Base-by-base conservation (phyloP, 768 basidiomycete species). In the Tulasnella sp. region DNA sequence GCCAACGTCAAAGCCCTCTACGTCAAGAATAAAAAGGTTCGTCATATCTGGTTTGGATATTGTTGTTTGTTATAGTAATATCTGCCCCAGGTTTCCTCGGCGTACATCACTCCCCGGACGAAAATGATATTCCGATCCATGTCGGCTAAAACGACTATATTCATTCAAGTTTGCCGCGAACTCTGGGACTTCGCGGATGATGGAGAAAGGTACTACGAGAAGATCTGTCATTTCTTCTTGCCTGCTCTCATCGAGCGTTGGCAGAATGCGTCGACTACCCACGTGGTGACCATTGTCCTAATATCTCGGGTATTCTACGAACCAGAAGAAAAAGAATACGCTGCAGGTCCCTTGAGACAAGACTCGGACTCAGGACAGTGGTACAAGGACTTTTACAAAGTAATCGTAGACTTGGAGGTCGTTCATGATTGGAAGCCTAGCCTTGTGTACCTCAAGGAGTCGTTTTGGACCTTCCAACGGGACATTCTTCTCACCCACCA, bases 181-280 rank as follows among this genome's bases (percentile, higher is more conserved):
- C 91, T 98, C 78, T 99, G 96, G 95, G 95, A 98, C 83, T 99
- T 99, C 84, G 91, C 96, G 34, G 96, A 95, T 48, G 98, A 99
- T 81, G 98, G 98, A 34, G 96, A 98, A 85, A 91, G 97, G 7
- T 96, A 93, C 86, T 93, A 95, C 84, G 98, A 99, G 85, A 99
- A 99, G 87, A 94, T 97, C n/a, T 93, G 97, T 2, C 96, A 98
- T 85, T 95, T 96, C 3, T 98, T 98, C 87, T 90, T 99, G 11
- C 96, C 97, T 0, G 90, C 93, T 20, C 89, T 99, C 4, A 96
- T 98, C 83, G 85, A 89, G 16, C 93, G 92, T 82, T 99, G 96
- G 96, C 88, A 90, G 72, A 92, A 93, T 79, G 89, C 92, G 5
- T 91, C 92, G 48, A 95, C 97, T 40, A 97, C 96, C 77, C 98